These are phyloP conservation scores for Pestalotiopsis fici DNA, from an alignment of 2,329 filamentous ascomycete genomes.

Conservation along the genomic window DNA sequence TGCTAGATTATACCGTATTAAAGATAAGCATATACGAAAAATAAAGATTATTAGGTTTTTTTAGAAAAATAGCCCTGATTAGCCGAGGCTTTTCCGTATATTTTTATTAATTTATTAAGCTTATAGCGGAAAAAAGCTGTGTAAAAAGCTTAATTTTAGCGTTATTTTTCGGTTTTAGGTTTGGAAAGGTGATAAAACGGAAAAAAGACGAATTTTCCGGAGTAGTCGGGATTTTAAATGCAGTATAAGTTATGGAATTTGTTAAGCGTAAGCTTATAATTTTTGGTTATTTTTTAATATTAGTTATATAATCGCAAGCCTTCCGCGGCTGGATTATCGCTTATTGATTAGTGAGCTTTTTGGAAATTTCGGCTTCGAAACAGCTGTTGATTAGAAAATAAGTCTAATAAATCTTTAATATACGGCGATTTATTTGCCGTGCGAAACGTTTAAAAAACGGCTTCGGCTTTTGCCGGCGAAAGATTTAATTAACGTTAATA, in stretches of 20 bases:
- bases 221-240: background rate
- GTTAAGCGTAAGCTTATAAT: background rate
- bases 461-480: background rate
- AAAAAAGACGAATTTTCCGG: background rate
- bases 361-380: background rate
- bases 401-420: background rate
- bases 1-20: background rate
- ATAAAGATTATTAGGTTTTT: background rate
- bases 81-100: background rate
- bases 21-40: background rate
- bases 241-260: background rate
- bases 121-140: background rate
- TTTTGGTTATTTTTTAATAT: background rate
- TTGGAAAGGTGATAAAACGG: background rate
- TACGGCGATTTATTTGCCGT: background rate
- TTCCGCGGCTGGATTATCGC: no score
- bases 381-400: background rate
- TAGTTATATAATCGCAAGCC: background rate
- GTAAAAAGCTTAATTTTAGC: background rate
- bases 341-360: background rate
- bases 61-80: background rate
- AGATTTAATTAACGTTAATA: background rate
- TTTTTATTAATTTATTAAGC: background rate
- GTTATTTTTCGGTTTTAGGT: background rate
- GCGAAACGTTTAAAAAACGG: background rate